Base-by-base conservation (phyloP, 2,329 filamentous ascomycete genomes). In the Didymella keratinophila region DNA sequence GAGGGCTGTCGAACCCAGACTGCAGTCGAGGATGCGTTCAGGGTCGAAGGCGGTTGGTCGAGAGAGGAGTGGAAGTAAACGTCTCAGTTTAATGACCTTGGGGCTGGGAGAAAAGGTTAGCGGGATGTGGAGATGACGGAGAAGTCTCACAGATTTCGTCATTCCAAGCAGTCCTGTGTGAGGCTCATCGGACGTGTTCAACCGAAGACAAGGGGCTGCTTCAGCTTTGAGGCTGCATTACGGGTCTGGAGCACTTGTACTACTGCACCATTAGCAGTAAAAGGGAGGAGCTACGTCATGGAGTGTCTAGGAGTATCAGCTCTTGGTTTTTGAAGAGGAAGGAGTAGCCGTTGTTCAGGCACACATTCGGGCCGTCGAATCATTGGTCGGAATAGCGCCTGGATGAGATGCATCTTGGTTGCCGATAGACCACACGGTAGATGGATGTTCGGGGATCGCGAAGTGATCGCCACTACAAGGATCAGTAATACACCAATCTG, bases 71-170 rank as follows among this genome's bases (percentile, higher is more conserved):
- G 65, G 69, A 20, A 70, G 64, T 47, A 61, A 64, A 51, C 65
- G 66, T 52, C 50, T 71, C 28, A 69, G 70, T 41, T 56, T 64
- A 44, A 67, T 72, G 60, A 67, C 69, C 14, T 56, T 65, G 27
- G 70, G 59, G 23, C 46, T 72, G 18, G 63, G 67, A 41, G 68
- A 69, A 51, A 69, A 57, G 45, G 61, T 74, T 6, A 67, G 62
- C 58, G 70, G 68, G 20, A 60, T 72, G 4, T 73, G 70, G 70
- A 58, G 61, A 21, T 49, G 39, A 46, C 4, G 20, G 34, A 34
- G 23, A 34, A 16, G 34, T 14, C 16, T 30, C 23, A 52, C 16
- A 36, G 21, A 10, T 41, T 18, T 44, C 20, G 20, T 36, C 37
- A 9, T 20, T 10, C 10, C 7, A 36, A 3, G 39, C 20, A 20